Percentiles rank a stretch among this genome's conserved stretches.
These are phyloP conservation scores for Fraxinus platypoda DNA, from an alignment of 305 asterid species.

Conservation along the genomic window DNA sequence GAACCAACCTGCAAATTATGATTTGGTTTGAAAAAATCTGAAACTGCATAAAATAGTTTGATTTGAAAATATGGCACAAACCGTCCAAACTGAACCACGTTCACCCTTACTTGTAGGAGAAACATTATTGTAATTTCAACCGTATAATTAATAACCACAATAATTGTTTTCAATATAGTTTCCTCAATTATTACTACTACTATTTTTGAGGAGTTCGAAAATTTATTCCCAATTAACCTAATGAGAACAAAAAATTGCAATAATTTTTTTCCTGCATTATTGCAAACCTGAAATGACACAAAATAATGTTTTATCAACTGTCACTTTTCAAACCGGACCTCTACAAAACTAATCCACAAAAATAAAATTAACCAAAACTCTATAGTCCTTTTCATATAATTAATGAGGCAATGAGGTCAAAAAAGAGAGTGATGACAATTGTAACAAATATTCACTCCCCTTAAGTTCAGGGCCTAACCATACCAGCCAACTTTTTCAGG, in stretches of 20 bases:
- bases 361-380: conserved; percentile 1
- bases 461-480: background rate
- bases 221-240: background rate
- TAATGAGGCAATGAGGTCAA: conserved; percentile 30
- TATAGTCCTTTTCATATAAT: conserved; percentile 31
- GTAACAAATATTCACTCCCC: background rate
- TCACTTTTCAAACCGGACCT: conserved; percentile 13
- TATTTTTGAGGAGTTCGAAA: background rate
- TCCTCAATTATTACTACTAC: background rate
- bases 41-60: no score
- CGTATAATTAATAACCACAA: conserved; percentile 18
- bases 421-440: conserved; percentile 19
- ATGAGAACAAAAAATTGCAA: background rate
- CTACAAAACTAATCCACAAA: conserved; percentile 4
- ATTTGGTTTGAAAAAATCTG: no score
- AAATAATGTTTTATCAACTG: conserved; percentile 4
- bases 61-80: no score
- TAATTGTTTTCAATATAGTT: background rate
- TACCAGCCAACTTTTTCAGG: conserved; percentile 37
- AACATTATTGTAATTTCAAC: background rate
- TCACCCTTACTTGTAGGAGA: background rate
- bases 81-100: no score
- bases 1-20: no score
- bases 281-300: background rate
- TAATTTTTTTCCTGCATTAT: background rate